Evolutionary conservation across 345 rosid species (phyloP), one percentile per base, ranked within the genome.

Genomic region (Dovyalis caffra): DNA sequence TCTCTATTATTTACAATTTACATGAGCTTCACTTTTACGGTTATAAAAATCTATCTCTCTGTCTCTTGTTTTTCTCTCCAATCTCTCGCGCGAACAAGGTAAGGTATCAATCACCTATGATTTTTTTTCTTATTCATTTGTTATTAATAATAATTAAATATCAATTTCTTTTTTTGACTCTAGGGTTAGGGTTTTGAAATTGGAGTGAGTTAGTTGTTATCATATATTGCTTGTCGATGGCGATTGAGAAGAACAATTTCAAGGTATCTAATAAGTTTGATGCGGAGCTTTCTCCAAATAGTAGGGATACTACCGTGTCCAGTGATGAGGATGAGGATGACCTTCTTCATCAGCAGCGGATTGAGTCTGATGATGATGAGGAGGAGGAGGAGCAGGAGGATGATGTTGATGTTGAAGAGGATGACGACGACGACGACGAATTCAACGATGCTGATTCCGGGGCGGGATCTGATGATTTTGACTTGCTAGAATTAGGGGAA

Each of bases 391-490:
- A 49, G 20, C 60, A 68, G 45, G 69, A 66, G 23, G 69, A 8
- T 56, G 60, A 1, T 28, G 71, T 38, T 25, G 33, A 26, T 23
- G 35, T 6, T 4, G 64, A 15, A 5, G 74, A 34, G 20, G 74
- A 60, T 21, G 78, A 57, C 6, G 76, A 75, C 53, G 89, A 84
- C 51, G 89, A 89, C 71, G 93, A 89, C 75, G 96, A 90, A 37
- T 95, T 88, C 40, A 93, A 88, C 76, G 98, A 93, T 72, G 96
- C 90, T 3, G 98, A 95, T 87, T 95, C 98, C 0, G 99, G 97
- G 64, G 98, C 97, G 0, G 99, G 99, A 62, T 95, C 99, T 1
- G 98, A 95, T 75, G 98, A 95, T 76, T 95, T 90, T 78, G 98
- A 95, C 84, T 86, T 95, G 82, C 85, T 95, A 77, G 98, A 95